Percentiles rank a stretch among this genome's conserved stretches.
Conservation (phyloP, 179 eudicot species). For the Silene noctiflora region DNA sequence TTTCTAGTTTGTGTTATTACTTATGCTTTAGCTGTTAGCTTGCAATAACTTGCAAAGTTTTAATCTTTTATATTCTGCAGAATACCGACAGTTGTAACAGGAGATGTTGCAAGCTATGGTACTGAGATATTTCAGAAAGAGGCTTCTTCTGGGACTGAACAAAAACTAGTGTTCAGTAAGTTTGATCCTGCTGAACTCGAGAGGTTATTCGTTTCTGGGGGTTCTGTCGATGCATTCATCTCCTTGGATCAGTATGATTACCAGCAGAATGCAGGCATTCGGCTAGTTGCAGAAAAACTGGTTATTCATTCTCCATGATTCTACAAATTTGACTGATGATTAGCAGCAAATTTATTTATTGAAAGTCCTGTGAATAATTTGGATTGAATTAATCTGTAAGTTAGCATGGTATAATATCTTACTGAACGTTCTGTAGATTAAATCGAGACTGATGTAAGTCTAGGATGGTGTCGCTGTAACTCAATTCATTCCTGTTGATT, state of each 20-base stretch:
- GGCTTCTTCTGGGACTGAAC: slow-evolving; percentile 40
- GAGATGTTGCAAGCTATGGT: slow-evolving; percentile 43
- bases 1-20: not conserved
- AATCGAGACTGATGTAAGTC: not conserved
- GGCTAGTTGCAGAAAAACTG: slow-evolving; percentile 75
- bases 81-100: slow-evolving; percentile 57
- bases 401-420: not conserved
- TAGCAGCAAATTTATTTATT: slow-evolving; percentile 1
- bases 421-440: not conserved
- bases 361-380: slow-evolving; percentile 18
- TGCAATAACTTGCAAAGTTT: not conserved
- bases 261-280: slow-evolving; percentile 83
- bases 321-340: not conserved
- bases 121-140: slow-evolving; percentile 73
- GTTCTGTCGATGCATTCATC: slow-evolving; percentile 59
- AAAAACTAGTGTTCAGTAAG: slow-evolving; percentile 58
- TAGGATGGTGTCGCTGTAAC: not conserved
- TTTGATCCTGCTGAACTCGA: slow-evolving; percentile 70
- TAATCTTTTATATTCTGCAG: slow-evolving; percentile 34
- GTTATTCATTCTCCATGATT: slow-evolving; percentile 45
- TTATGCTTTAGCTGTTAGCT: not conserved
- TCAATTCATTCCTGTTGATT: not conserved
- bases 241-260: slow-evolving; percentile 74
- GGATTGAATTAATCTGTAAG: not conserved
- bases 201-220: slow-evolving; percentile 54